phyloP scores from a whole-genome alignment of 1,284 basidiomycete species.

The Prillingera fragicola region DNA sequence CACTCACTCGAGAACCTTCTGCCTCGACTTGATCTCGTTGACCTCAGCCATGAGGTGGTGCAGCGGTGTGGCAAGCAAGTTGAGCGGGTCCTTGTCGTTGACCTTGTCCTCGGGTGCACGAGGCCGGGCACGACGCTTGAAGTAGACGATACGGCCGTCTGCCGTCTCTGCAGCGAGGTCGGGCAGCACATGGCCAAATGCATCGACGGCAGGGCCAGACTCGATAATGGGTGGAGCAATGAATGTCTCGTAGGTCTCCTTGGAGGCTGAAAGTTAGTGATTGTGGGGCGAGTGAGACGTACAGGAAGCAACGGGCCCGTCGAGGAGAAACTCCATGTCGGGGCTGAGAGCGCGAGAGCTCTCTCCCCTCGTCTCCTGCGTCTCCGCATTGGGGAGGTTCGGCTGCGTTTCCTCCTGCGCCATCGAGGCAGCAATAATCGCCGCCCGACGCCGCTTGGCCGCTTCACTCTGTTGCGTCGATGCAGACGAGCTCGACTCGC shows the following conservation, averaged over 20 bases:
- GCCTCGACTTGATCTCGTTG: conserved; percentile 36
- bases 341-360: too few relatives aligned
- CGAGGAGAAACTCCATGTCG: conserved; percentile 7
- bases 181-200: conserved; percentile 17
- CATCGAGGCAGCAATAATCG: conserved; percentile 4
- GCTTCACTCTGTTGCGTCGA: not conserved
- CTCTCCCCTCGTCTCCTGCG: not conserved
- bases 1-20: conserved; percentile 33
- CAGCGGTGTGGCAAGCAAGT: conserved; percentile 38
- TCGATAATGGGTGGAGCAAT: too few relatives aligned
- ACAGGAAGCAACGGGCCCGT: conserved; percentile 3
- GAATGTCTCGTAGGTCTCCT: too few relatives aligned
- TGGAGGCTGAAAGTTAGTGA: too few relatives aligned
- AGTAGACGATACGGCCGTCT: conserved; percentile 26
- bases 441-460: conserved; percentile 2
- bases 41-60: conserved; percentile 41
- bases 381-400: not conserved
- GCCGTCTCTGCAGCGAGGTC: conserved; percentile 33
- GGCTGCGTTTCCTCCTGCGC: not conserved
- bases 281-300: too few relatives aligned
- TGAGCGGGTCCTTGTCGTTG: conserved; percentile 3
- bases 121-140: conserved; percentile 28
- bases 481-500: too few relatives aligned
- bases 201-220: too few relatives aligned
- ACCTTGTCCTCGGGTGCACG: conserved; percentile 3